Evolutionary conservation across 2,329 filamentous ascomycete species (phyloP).

Genomic region (Didymella pinodella): DNA sequence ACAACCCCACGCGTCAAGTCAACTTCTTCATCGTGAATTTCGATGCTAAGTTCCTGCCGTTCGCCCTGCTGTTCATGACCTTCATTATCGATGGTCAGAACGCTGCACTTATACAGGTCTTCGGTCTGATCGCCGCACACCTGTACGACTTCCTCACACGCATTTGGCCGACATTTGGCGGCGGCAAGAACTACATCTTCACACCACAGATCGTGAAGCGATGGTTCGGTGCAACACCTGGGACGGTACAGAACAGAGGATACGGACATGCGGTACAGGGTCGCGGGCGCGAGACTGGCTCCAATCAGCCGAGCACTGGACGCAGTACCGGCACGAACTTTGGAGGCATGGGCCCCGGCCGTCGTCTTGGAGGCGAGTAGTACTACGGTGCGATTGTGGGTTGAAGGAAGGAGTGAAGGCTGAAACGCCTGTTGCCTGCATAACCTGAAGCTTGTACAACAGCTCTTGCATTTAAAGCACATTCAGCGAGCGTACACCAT

Average conservation of each 20-base stretch:
- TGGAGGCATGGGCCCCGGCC: slow-evolving; percentile 42
- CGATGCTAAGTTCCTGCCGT: slow-evolving; percentile 81
- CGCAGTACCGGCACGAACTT: slow-evolving; percentile 40
- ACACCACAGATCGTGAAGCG: slow-evolving; percentile 77
- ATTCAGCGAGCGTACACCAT: background rate
- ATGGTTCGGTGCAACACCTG: slow-evolving; percentile 65
- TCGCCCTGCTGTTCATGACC: slow-evolving; percentile 77
- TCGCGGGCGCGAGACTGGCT: slow-evolving; percentile 28
- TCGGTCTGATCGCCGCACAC: slow-evolving; percentile 87
- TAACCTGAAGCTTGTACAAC: background rate
- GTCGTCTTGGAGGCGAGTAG: slow-evolving; percentile 40
- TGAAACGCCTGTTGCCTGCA: background rate
- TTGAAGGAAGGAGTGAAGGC: background rate
- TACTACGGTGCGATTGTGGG: background rate
- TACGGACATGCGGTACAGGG: slow-evolving; percentile 69
- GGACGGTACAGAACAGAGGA: slow-evolving; percentile 56
- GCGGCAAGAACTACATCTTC: slow-evolving; percentile 76
- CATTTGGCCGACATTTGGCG: slow-evolving; percentile 88
- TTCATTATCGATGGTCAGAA: slow-evolving; percentile 71
- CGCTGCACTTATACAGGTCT: slow-evolving; percentile 69
- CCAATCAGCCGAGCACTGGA: slow-evolving; percentile 29
- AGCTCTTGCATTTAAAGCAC: background rate
- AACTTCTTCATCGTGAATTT: slow-evolving; percentile 85
- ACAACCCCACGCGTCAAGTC: slow-evolving; percentile 78
- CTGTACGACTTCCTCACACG: slow-evolving; percentile 88